These are phyloP conservation scores for Fraxinus sp. DNA, from an alignment of 305 asterid species.

Conservation along the genomic window DNA sequence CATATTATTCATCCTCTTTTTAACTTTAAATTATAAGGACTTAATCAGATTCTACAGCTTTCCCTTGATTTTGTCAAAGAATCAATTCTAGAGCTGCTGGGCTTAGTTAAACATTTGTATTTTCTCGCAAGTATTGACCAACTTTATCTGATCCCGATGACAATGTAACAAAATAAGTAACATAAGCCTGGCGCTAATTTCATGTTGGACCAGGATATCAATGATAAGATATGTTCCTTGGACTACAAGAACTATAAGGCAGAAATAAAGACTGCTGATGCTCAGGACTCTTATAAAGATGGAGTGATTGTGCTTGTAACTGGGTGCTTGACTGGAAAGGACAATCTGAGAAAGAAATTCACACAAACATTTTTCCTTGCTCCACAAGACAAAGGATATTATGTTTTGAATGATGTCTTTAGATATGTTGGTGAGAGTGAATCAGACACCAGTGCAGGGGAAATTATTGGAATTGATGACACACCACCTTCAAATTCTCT, in stretches of 20 bases:
- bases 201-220: conserved; percentile 52
- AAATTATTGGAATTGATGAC: conserved; percentile 37
- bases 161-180: conserved; percentile 1
- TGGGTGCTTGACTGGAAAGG: conserved; percentile 73
- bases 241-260: conserved; percentile 75
- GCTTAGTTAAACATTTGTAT: not conserved
- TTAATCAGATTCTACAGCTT: not conserved
- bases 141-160: not conserved
- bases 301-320: conserved; percentile 80
- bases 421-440: conserved; percentile 58
- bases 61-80: not conserved
- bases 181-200: conserved; percentile 19
- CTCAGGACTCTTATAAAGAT: conserved; percentile 58
- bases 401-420: conserved; percentile 69
- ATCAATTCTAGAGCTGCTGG: not conserved
- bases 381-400: conserved; percentile 83
- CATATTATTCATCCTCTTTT: conserved; percentile 5
- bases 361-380: conserved; percentile 83
- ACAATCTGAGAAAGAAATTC: conserved; percentile 58
- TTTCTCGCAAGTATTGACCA: not conserved
- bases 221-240: conserved; percentile 63
- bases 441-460: conserved; percentile 27
- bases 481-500: conserved; percentile 30
- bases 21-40: not conserved
- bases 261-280: conserved; percentile 76